phyloP scores from a whole-genome alignment of 2,329 filamentous ascomycete species.

The Alternaria sp. region DNA sequence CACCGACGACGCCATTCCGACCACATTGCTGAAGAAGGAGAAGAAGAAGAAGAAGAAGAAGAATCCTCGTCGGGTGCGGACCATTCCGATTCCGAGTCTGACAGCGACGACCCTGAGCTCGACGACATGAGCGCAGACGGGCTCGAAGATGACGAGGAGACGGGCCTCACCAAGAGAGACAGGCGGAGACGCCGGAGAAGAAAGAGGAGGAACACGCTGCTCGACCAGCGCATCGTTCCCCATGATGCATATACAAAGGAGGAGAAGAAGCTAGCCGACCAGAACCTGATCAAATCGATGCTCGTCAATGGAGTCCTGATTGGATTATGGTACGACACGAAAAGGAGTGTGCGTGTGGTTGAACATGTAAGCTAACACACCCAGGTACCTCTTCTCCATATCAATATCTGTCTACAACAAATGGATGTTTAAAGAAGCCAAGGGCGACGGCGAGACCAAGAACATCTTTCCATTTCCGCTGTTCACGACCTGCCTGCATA shows the following conservation, averaged over 20 bases:
- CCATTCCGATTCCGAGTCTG: slow-evolving; percentile 43
- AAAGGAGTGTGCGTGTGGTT: background rate
- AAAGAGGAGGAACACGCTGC: slow-evolving; percentile 71
- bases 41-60: slow-evolving; percentile 38
- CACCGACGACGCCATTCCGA: slow-evolving; percentile 42
- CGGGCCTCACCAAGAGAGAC: slow-evolving; percentile 79
- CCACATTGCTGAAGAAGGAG: slow-evolving; percentile 49
- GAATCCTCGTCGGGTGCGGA: slow-evolving; percentile 40
- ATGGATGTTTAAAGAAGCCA: slow-evolving; percentile 88
- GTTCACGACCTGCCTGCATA: slow-evolving; percentile 94
- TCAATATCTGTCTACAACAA: slow-evolving; percentile 89
- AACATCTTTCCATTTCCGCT: slow-evolving; percentile 89
- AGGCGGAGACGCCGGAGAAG: slow-evolving; percentile 71
- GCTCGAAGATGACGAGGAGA: slow-evolving; percentile 84
- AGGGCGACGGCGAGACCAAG: slow-evolving; percentile 46
- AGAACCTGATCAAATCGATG: slow-evolving; percentile 73
- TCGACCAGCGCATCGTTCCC: slow-evolving; percentile 74
- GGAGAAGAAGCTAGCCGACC: slow-evolving; percentile 79
- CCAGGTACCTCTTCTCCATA: slow-evolving; percentile 80
- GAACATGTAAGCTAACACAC: slow-evolving; percentile 22
- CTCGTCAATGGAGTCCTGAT: slow-evolving; percentile 83
- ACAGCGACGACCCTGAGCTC: slow-evolving; percentile 64
- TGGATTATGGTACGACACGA: slow-evolving; percentile 71
- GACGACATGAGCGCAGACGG: slow-evolving; percentile 72
- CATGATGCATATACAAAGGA: slow-evolving; percentile 67